Conservation (phyloP, 352 stramenopile genomes). For the Phytophthora macrochlamydospora region DNA sequence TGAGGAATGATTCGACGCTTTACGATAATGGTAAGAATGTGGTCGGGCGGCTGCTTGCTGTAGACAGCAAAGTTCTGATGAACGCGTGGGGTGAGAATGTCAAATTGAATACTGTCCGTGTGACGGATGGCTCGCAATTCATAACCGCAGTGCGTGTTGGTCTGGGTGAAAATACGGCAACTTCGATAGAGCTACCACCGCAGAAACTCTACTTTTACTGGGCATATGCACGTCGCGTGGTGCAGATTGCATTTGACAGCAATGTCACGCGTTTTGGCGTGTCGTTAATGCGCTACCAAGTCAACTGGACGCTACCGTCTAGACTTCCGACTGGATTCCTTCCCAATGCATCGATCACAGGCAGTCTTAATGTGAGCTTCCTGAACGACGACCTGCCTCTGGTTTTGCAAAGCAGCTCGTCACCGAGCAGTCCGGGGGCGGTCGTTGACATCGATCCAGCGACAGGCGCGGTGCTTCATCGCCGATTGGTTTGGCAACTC, state of each 20-base stretch:
- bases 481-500: slow-evolving; percentile 60
- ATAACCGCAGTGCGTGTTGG: slow-evolving; percentile 43
- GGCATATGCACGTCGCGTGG: slow-evolving; percentile 46
- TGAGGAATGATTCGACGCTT: slow-evolving; percentile 25
- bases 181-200: slow-evolving; percentile 36
- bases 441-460: slow-evolving; percentile 57
- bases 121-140: slow-evolving; percentile 69
- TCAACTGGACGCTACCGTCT: slow-evolving; percentile 46
- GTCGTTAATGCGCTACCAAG: slow-evolving; percentile 50
- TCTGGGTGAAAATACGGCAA: slow-evolving; percentile 17
- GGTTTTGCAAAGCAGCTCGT: slow-evolving; percentile 27
- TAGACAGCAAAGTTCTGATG: slow-evolving; percentile 40
- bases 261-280: slow-evolving; percentile 64
- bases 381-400: slow-evolving; percentile 52
- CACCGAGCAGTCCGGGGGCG: slow-evolving; percentile 2
- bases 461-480: slow-evolving; percentile 55
- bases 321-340: slow-evolving; percentile 42
- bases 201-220: slow-evolving; percentile 62
- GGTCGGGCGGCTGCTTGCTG: slow-evolving; percentile 44
- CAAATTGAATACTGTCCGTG: slow-evolving; percentile 24
- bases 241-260: slow-evolving; percentile 38
- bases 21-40: slow-evolving; percentile 40
- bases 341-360: not conserved
- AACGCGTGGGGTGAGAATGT: slow-evolving; percentile 36
- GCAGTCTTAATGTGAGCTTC: slow-evolving; percentile 53